A percentile compares a stretch with the other conserved stretches of the same genome.
Conservation (phyloP, 1,284 basidiomycete species). For the Cryptococcus maquisensis region DNA sequence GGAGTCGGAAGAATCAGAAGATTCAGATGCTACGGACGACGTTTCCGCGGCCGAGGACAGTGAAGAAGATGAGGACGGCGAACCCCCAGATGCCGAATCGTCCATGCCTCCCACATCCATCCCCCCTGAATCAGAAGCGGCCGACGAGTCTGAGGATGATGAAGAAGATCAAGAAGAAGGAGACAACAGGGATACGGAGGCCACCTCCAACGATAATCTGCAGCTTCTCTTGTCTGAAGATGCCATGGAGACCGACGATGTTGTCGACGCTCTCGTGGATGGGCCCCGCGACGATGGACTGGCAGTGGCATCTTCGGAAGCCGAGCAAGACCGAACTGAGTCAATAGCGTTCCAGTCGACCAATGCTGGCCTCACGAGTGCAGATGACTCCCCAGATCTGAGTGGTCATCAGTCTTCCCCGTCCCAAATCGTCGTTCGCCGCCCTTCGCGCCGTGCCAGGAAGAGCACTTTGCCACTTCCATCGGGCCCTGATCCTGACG, state of each 20-base stretch:
- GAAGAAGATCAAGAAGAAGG: constrained; percentile 5
- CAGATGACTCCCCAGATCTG: not conserved
- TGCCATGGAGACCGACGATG: not conserved
- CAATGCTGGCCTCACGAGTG: not conserved
- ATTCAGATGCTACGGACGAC: constrained; percentile 29
- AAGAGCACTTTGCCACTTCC: constrained; percentile 14
- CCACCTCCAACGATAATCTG: constrained; percentile 24
- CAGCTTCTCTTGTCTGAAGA: constrained; percentile 22
- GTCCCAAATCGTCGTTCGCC: constrained; percentile 4
- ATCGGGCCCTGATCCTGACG: constrained; percentile 38
- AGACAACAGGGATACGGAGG: constrained; percentile 16
- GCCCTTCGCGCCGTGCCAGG: constrained; percentile 19
- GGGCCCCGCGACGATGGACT: not conserved
- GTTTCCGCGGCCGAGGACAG: constrained; percentile 32
- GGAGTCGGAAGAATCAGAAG: constrained; percentile 23
- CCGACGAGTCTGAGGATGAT: not conserved
- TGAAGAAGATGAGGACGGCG: constrained; percentile 36
- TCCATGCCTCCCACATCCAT: not conserved
- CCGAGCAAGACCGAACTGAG: too few species aligned
- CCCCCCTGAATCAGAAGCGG: not conserved
- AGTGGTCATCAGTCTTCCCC: not conserved
- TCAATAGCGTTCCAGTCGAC: not conserved
- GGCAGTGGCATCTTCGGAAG: too few species aligned
- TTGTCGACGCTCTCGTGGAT: not conserved
- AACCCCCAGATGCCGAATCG: constrained; percentile 23